Evolutionary conservation across 306 rosid species (phyloP), one percentile per base, ranked within the genome.

Genomic region (Cucurbita ficifolia): DNA sequence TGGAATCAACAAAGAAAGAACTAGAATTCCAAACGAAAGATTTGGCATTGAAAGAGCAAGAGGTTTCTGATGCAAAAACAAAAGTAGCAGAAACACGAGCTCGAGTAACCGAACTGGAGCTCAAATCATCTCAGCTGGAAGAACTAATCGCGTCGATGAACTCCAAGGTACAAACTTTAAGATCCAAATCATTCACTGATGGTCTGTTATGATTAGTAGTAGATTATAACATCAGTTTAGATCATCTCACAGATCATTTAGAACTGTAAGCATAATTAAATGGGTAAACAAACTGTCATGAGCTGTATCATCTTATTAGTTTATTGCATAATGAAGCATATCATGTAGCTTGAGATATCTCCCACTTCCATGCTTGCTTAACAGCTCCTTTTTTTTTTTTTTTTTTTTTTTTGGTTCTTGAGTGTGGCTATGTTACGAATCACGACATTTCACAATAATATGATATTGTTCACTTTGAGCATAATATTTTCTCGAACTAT

Each of bases 11-110:
- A 52, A 88, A 77, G 84, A 79, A 84, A 75, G 79, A 88, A 67
- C 83, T 92, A n/a, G 80, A 81, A 61, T 77, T 83, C 13, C 87
- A 83, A 56, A 52, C 82, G 84, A 84, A 83, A 79, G 77, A 36
- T 74, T 75, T 92, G 86, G 78, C 77, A 61, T 49, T 68, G 59
- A 92, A 89, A 85, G 95, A 89, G 77, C 69, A 88, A 67, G 95
- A 85, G 81, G 18, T 85, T 65, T 80, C 82, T 54, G 80, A 76
- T 70, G 78, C 89, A 10, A 83, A 85, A 82, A 57, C 64, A 35
- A 54, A 54, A 46, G 86, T 88, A 49, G 83, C 86, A 9, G 82
- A 81, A 72, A 87, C 85, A 21, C 79, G 62, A 79, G 88, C 82
- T 60, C 89, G 80, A 45, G 71, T 92, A 84, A 82, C 78, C 13